Percentiles rank a stretch among this genome's conserved stretches.
These are phyloP conservation scores for Ophiocordyceps robertsii DNA, from an alignment of 2,329 filamentous ascomycete genomes.

Conservation along the genomic window DNA sequence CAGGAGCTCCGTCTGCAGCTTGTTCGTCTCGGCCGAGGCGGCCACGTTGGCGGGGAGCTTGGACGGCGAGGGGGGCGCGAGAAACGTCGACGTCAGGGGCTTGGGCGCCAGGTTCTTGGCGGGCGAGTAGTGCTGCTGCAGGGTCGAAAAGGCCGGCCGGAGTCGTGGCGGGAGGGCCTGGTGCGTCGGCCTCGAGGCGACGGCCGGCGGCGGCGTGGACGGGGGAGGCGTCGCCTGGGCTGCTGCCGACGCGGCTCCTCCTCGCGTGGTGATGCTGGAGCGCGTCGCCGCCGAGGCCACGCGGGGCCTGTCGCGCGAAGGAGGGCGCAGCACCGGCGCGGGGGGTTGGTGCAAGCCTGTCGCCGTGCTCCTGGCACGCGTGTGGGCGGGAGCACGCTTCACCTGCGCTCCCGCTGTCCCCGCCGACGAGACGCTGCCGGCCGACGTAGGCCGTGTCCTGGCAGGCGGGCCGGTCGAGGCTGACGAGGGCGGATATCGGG, in stretches of 20 bases:
- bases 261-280: slow-evolving; percentile 6
- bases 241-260: slow-evolving; percentile 6
- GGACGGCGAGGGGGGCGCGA: slow-evolving; percentile 47
- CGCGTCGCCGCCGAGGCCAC: slow-evolving; percentile 5
- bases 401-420: slow-evolving; percentile 1
- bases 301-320: slow-evolving; percentile 10
- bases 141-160: slow-evolving; percentile 45
- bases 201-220: slow-evolving; percentile 4
- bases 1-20: slow-evolving; percentile 50
- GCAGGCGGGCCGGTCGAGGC: slow-evolving; percentile 16
- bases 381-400: slow-evolving; percentile 11
- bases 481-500: slow-evolving; percentile 16
- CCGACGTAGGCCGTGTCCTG: slow-evolving; percentile 16
- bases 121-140: slow-evolving; percentile 56
- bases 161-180: slow-evolving; percentile 16
- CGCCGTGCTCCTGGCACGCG: slow-evolving; percentile 18
- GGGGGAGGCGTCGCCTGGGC: slow-evolving; percentile 7
- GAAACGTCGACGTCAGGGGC: slow-evolving; percentile 41
- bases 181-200: slow-evolving; percentile 8
- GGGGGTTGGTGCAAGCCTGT: slow-evolving; percentile 9
- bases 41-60: slow-evolving; percentile 48
- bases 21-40: slow-evolving; percentile 41
- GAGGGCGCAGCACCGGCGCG: slow-evolving; percentile 16
- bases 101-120: slow-evolving; percentile 48
- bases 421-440: slow-evolving; percentile 9